Evolutionary conservation across 1,284 basidiomycete genomes (phyloP), one percentile per base, ranked within the genome.

Genomic region (Sanguinoderma infundibulare): DNA sequence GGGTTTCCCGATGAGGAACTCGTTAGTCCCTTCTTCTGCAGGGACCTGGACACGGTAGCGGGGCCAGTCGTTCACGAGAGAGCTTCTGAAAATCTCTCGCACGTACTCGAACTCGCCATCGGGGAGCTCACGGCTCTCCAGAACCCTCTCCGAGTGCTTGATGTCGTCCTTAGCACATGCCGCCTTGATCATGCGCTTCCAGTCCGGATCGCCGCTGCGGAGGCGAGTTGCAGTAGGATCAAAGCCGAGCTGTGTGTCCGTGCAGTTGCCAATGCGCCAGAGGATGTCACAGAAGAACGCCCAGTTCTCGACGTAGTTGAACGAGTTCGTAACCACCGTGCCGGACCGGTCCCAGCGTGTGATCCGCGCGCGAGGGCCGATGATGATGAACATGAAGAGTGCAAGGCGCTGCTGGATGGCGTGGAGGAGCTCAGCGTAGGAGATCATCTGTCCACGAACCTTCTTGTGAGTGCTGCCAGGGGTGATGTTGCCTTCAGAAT

Each of bases 191-290:
- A 49, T 49, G n/a, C 14, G 14, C 2, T 9, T 3, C 15, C 30
- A 62, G 5, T 51, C 56, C 4, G n/a, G 22, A 7, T 34, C 28
- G 17, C 12, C 20, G 3, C 28, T 28, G 8, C 24, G 26, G 5
- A 62, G 17, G 3, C 46, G 52, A 3, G 35, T 52, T 5, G 52
- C 60, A 20, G 35, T 57, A 5, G 60, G 55, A n/a, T 61, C 60
- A 5, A 47, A 5, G 63, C 73, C 20, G 59, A 72, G 60, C 69
- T 73, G 57, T 68, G 73, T 49, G 72, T 72, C 26, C 72, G 62
- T 30, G 67, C 63, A 61, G 70, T 71, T 35, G 67, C 56, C 10
- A 57, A 65, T 36, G 67, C 72, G 26, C 70, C 70, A 26, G 59
- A 57, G 50, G 40, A 50, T 39, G 17, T 57, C 50, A 28, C 24